A percentile compares a stretch with the other conserved stretches of the same genome.
Evolutionary conservation across 1,139 yeast genomes (phyloP).

Genomic region (Candida sojae): DNA sequence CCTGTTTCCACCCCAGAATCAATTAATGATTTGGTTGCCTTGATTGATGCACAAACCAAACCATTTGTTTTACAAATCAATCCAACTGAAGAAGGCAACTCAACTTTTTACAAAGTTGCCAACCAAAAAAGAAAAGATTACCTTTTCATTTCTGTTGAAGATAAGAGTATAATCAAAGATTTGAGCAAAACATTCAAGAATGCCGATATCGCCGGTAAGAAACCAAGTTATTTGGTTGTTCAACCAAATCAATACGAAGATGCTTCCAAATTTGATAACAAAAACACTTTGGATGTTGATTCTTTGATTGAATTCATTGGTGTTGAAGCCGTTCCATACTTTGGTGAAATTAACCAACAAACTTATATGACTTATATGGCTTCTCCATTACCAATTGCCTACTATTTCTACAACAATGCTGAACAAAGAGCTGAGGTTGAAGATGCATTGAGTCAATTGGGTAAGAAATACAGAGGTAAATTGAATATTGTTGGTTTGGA

Average conservation of each 20-base stretch:
- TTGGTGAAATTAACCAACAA: constrained; percentile 87
- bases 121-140: constrained; percentile 58
- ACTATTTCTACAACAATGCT: constrained; percentile 74
- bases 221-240: constrained; percentile 34
- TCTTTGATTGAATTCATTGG: constrained; percentile 57
- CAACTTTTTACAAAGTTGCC: constrained; percentile 58
- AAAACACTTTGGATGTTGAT: constrained; percentile 22
- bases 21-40: constrained; percentile 50
- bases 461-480: constrained; percentile 76
- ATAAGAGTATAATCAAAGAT: constrained; percentile 30
- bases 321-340: constrained; percentile 76
- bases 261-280: constrained; percentile 26
- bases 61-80: constrained; percentile 58
- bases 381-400: constrained; percentile 77
- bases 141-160: constrained; percentile 59
- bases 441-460: constrained; percentile 58
- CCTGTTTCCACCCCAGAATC: constrained; percentile 60
- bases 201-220: constrained; percentile 22
- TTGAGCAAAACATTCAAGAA: constrained; percentile 25
- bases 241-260: constrained; percentile 39
- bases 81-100: constrained; percentile 38
- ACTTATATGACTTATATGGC: constrained; percentile 78
- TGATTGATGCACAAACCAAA: constrained; percentile 46
- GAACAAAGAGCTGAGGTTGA: constrained; percentile 65
- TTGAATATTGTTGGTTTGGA: constrained; percentile 88